phyloP scores from a whole-genome alignment of 495 filamentous ascomycete species.

The Bryoglossum gracile region DNA sequence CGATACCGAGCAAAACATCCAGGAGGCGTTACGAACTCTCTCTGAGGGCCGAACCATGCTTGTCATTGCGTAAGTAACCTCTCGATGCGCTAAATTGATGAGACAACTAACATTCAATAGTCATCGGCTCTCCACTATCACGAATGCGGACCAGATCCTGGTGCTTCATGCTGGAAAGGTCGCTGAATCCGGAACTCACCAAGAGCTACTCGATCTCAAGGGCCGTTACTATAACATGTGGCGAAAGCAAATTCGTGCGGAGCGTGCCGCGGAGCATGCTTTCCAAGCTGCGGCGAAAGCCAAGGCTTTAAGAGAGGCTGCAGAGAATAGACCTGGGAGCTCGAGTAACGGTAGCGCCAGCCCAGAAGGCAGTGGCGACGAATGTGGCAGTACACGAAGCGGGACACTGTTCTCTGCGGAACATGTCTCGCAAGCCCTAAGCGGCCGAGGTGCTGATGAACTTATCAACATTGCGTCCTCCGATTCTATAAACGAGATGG shows the following conservation, averaged over 20 bases:
- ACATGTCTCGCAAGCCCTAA: no score
- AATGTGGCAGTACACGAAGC: constrained; percentile 22
- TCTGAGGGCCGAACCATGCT: constrained; percentile 75
- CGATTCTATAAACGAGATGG: no score
- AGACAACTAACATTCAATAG: constrained; percentile 31
- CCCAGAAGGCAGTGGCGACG: constrained; percentile 17
- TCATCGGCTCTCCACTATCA: constrained; percentile 92
- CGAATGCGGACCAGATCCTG: constrained; percentile 87
- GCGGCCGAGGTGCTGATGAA: no score
- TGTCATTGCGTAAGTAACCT: constrained; percentile 47
- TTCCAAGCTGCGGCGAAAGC: constrained; percentile 16
- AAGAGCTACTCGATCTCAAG: constrained; percentile 67
- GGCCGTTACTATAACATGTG: constrained; percentile 90
- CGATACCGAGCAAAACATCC: constrained; percentile 94
- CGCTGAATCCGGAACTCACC: constrained; percentile 77
- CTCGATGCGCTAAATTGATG: no score
- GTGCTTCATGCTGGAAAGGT: constrained; percentile 84
- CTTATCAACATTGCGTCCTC: no score
- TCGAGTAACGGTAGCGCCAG: constrained; percentile 9
- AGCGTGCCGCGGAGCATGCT: constrained; percentile 68
- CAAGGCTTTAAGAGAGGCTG: constrained; percentile 18
- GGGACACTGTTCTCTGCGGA: no score
- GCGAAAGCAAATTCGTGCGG: constrained; percentile 87
- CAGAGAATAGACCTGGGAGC: constrained; percentile 14
- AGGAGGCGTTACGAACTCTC: constrained; percentile 72